Evolutionary conservation across 306 rosid genomes (phyloP).

Genomic region (Sophora flavescens): DNA sequence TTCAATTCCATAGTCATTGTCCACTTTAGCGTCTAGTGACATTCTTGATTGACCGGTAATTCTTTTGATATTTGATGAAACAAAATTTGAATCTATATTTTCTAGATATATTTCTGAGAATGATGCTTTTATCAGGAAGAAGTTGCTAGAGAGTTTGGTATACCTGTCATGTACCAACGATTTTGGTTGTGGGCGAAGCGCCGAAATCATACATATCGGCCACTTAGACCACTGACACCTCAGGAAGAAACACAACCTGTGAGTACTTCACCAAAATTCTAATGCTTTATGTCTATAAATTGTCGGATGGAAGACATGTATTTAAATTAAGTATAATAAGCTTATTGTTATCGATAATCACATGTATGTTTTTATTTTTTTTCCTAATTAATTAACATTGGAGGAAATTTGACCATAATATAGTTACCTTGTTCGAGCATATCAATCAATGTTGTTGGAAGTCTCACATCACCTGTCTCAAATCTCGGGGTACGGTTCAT

Average conservation of each 20-base stretch:
- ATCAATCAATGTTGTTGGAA: no score
- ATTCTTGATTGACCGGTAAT: background rate
- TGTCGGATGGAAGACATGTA: background rate
- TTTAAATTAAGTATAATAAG: background rate
- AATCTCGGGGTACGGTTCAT: no score
- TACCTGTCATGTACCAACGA: conserved; percentile 84
- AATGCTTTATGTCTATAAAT: conserved; percentile 22
- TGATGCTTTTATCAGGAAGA: conserved; percentile 71
- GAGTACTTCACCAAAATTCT: conserved; percentile 39
- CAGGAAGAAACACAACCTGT: conserved; percentile 91
- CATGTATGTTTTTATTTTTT: conserved; percentile 8
- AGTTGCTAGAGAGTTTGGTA: conserved; percentile 81
- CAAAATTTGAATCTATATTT: conserved; percentile 21
- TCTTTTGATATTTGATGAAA: background rate
- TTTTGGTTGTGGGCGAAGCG: conserved; percentile 98
- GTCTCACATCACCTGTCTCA: no score
- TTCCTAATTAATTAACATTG: background rate
- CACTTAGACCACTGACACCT: conserved; percentile 71
- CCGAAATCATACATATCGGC: conserved; percentile 89
- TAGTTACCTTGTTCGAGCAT: conserved; percentile 3
- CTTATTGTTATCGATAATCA: conserved; percentile 12
- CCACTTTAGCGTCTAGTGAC: background rate
- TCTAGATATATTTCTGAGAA: conserved; percentile 31
- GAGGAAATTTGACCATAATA: background rate
- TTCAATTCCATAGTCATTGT: background rate